Evolutionary conservation across 352 stramenopile species (phyloP).

Genomic region (Phytophthora sp.): DNA sequence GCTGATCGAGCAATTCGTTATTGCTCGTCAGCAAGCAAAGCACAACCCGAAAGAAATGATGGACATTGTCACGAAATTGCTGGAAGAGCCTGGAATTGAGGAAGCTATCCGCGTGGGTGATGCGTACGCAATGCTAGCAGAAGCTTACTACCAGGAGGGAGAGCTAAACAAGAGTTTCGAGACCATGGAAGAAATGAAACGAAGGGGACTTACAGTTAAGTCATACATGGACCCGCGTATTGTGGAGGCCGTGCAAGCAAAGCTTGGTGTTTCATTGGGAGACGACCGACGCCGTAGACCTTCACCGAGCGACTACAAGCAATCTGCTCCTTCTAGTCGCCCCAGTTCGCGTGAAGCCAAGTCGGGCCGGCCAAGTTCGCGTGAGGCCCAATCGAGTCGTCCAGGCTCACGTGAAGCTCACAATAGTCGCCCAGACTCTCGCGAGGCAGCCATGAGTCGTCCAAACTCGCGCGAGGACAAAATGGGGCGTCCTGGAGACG

Average conservation of each 20-base stretch:
- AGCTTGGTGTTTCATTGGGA: conserved; percentile 34
- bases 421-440: conserved; percentile 16
- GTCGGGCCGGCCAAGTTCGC: conserved; percentile 17
- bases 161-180: conserved; percentile 74
- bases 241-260: conserved; percentile 73
- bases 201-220: conserved; percentile 63
- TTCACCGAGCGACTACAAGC: conserved; percentile 41
- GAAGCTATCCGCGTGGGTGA: conserved; percentile 90
- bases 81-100: conserved; percentile 87
- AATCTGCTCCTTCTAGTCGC: conserved; percentile 13
- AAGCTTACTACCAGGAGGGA: conserved; percentile 73
- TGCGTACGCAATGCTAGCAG: conserved; percentile 86
- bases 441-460: conserved; percentile 25
- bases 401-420: conserved; percentile 23
- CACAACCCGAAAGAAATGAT: conserved; percentile 76
- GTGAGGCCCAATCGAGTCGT: conserved; percentile 19
- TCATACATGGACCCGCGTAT: conserved; percentile 77
- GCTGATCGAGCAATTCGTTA: conserved; percentile 89
- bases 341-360: conserved; percentile 28
- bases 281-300: conserved; percentile 30
- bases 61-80: conserved; percentile 76
- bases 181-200: conserved; percentile 83
- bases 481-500: conserved; percentile 10
- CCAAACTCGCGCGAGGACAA: conserved; percentile 44
- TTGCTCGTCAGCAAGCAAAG: conserved; percentile 63